Percentiles rank a stretch among this genome's conserved stretches.
These are phyloP conservation scores for Vachellia collinsii DNA, from an alignment of 306 rosid species.

Conservation along the genomic window DNA sequence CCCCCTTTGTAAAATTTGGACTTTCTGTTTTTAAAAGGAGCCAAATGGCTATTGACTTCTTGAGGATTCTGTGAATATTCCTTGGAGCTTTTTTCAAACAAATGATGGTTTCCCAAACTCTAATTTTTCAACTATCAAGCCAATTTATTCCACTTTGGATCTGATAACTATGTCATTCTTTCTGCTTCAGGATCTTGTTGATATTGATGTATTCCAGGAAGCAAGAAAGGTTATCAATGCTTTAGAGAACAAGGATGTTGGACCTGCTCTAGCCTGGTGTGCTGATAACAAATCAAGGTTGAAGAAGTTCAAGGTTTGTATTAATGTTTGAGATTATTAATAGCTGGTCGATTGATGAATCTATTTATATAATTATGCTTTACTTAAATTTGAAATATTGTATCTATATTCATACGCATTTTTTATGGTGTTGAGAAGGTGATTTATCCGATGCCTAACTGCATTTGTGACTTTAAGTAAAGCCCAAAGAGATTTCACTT, in stretches of 20 bases:
- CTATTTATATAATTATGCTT: not conserved
- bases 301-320: slow-evolving; percentile 85
- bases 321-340: slow-evolving; percentile 31
- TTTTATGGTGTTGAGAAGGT: slow-evolving; percentile 15
- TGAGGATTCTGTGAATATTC: slow-evolving; percentile 2
- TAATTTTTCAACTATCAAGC: not conserved
- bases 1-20: not conserved
- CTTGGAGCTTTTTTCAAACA: not conserved
- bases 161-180: slow-evolving; percentile 21
- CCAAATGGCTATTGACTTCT: not conserved
- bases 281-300: slow-evolving; percentile 91
- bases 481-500: not conserved
- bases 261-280: slow-evolving; percentile 94
- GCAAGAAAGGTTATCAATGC: slow-evolving; percentile 89
- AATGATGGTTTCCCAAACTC: not conserved
- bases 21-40: not conserved
- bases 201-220: slow-evolving; percentile 90
- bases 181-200: slow-evolving; percentile 79
- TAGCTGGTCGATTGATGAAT: slow-evolving; percentile 7
- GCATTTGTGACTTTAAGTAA: not conserved
- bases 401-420: not conserved
- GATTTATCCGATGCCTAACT: slow-evolving; percentile 9
- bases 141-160: slow-evolving; percentile 24
- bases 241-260: slow-evolving; percentile 82
- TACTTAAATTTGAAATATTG: not conserved